Evolutionary conservation across 140 eudicot species (phyloP).

Genomic region (Oenanthe javanica): DNA sequence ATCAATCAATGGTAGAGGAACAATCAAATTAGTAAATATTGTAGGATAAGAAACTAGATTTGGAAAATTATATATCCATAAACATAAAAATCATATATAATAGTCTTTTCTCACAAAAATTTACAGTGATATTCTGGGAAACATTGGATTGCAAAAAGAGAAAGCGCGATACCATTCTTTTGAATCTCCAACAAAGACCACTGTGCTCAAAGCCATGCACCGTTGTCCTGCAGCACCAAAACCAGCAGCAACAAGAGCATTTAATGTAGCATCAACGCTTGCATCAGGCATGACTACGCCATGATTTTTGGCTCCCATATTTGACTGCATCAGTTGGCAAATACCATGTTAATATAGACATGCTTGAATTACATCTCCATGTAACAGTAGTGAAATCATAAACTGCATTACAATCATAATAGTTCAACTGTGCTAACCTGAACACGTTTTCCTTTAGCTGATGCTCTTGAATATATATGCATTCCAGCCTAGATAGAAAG

Average conservation of each 20-base stretch:
- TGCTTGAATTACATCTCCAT: neutral
- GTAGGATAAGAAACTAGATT: neutral
- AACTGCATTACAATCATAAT: neutral
- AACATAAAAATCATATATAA: neutral
- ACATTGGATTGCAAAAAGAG: neutral
- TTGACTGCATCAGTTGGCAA: constrained; percentile 35
- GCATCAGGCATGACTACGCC: constrained; percentile 86
- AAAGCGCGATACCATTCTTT: constrained; percentile 41
- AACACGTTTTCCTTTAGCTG: constrained; percentile 80
- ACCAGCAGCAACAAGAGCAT: constrained; percentile 57
- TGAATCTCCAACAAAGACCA: constrained; percentile 68
- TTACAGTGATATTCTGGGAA: neutral
- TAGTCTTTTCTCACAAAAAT: neutral
- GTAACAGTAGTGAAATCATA: neutral
- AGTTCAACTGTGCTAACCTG: constrained; percentile 40
- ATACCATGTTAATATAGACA: neutral
- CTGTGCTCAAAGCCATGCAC: constrained; percentile 51
- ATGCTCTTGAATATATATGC: constrained; percentile 75
- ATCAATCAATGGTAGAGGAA: neutral
- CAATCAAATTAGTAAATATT: neutral
- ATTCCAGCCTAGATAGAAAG: constrained; percentile 55
- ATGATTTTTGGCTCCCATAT: constrained; percentile 73
- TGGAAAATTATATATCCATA: neutral
- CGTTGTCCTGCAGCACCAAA: constrained; percentile 75
- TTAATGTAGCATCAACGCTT: constrained; percentile 47